Conservation (phyloP, 192 early-diverging fungal species). For the Backusella tuberculispora region DNA sequence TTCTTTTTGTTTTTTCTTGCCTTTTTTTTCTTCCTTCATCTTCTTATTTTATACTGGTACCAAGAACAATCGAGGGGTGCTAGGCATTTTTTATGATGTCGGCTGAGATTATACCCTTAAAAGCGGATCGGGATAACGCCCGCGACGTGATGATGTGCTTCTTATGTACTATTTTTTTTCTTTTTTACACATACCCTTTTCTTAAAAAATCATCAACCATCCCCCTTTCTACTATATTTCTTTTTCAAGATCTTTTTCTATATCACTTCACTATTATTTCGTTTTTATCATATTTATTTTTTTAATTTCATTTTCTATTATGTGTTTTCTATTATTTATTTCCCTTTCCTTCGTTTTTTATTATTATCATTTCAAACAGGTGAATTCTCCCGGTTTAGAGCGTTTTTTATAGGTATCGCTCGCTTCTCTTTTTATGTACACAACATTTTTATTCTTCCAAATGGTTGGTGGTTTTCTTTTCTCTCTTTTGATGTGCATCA, state of each 20-base stretch:
- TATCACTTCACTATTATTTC: not conserved
- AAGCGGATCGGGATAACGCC: slow-evolving; percentile 45
- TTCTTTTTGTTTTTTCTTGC: not conserved
- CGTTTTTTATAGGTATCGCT: not conserved
- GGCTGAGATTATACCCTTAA: slow-evolving; percentile 50
- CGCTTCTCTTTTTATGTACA: not conserved
- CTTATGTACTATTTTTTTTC: not conserved
- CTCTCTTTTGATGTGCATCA: not conserved
- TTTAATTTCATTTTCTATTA: not conserved
- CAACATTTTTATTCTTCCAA: not conserved
- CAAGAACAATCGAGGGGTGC: slow-evolving; percentile 33
- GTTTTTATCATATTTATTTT: not conserved
- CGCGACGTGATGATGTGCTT: slow-evolving; percentile 34
- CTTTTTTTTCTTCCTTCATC: not conserved
- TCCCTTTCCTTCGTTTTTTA: too few species aligned
- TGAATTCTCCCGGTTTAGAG: not conserved
- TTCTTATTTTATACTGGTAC: slow-evolving; percentile 2
- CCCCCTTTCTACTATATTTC: not conserved
- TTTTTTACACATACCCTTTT: not conserved
- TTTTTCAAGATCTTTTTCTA: not conserved
- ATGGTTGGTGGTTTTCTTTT: slow-evolving; percentile 1
- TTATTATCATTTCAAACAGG: too few species aligned
- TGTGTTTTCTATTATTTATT: too few species aligned
- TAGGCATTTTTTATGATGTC: slow-evolving; percentile 7
- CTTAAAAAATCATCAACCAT: slow-evolving; percentile 3